A percentile compares a stretch with the other conserved stretches of the same genome.
Evolutionary conservation across 257 asterid species (phyloP).

Genomic region (Nicotiana benthamiana): DNA sequence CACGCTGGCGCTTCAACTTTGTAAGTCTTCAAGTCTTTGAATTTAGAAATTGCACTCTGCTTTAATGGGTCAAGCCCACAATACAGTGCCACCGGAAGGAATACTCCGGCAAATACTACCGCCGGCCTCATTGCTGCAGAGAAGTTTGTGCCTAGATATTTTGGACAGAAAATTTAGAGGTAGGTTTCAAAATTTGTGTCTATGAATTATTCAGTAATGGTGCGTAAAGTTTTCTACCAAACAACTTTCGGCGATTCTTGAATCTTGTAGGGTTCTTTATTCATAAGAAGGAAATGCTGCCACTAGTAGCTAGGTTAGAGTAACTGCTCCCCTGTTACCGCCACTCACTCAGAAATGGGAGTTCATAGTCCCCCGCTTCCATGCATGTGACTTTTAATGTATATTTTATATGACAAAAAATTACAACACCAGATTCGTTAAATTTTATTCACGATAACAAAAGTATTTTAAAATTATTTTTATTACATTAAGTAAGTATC

Average conservation of each 20-base stretch:
- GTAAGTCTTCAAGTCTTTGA: conserved; percentile 64
- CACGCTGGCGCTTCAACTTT: conserved; percentile 58
- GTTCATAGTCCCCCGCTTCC: neutral
- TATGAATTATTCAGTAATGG: neutral
- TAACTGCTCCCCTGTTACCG: neutral
- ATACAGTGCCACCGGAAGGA: conserved; percentile 50
- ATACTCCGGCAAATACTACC: conserved; percentile 36
- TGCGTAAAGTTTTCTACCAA: neutral
- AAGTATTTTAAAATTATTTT: no score
- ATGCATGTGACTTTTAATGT: neutral
- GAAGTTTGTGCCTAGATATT: neutral
- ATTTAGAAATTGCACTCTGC: conserved; percentile 53
- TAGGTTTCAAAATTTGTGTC: no score
- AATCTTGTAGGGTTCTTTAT: neutral
- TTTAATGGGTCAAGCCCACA: conserved; percentile 80
- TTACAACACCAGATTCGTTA: no score
- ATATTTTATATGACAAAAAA: no score
- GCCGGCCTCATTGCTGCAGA: no score
- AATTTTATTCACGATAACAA: no score
- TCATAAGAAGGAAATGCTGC: neutral
- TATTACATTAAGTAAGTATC: no score
- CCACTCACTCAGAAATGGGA: neutral
- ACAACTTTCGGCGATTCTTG: neutral
- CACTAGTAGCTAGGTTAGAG: no score
- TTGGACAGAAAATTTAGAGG: neutral